Percentiles rank a stretch among this genome's conserved stretches.
These are phyloP conservation scores for Grifola frondosa DNA, from an alignment of 1,284 basidiomycete genomes.

Conservation along the genomic window DNA sequence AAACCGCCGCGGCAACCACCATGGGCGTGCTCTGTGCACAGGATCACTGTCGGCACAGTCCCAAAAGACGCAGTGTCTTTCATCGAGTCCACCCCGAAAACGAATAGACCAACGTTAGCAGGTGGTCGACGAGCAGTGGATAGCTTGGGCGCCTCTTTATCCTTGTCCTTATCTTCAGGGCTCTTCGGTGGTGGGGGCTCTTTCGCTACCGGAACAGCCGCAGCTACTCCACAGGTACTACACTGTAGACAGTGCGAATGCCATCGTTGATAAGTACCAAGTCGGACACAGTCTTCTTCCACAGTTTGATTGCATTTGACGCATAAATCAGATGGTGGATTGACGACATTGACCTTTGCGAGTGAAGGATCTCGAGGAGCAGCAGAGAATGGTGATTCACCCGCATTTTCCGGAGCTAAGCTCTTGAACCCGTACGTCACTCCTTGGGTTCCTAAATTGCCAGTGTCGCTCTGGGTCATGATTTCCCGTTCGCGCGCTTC, in stretches of 20 bases:
- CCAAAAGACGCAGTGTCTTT: slow-evolving; percentile 70
- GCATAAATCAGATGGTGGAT: slow-evolving; percentile 87
- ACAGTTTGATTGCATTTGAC: slow-evolving; percentile 87
- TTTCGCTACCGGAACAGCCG: slow-evolving; percentile 60
- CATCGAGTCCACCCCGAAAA: slow-evolving; percentile 66
- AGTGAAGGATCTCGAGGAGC: slow-evolving; percentile 43
- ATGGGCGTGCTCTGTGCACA: slow-evolving; percentile 80
- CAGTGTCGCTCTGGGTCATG: slow-evolving; percentile 39
- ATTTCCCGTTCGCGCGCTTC: slow-evolving; percentile 67
- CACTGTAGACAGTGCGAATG: slow-evolving; percentile 93
- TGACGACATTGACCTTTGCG: slow-evolving; percentile 52
- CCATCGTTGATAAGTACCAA: slow-evolving; percentile 95
- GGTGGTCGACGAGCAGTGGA: slow-evolving; percentile 69
- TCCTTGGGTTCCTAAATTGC: slow-evolving; percentile 73
- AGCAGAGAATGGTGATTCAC: slow-evolving; percentile 75
- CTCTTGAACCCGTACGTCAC: slow-evolving; percentile 89
- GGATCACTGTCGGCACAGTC: slow-evolving; percentile 64
- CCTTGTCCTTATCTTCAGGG: slow-evolving; percentile 23
- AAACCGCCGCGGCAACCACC: slow-evolving; percentile 73
- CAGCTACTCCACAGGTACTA: slow-evolving; percentile 73
- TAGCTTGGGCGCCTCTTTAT: slow-evolving; percentile 54
- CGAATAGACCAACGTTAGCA: slow-evolving; percentile 75
- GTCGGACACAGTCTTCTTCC: slow-evolving; percentile 94
- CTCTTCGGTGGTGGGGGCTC: slow-evolving; percentile 41
- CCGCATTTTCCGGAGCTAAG: slow-evolving; percentile 84